phyloP scores from a whole-genome alignment of 305 asterid genomes.

The Fraxinus greggii region DNA sequence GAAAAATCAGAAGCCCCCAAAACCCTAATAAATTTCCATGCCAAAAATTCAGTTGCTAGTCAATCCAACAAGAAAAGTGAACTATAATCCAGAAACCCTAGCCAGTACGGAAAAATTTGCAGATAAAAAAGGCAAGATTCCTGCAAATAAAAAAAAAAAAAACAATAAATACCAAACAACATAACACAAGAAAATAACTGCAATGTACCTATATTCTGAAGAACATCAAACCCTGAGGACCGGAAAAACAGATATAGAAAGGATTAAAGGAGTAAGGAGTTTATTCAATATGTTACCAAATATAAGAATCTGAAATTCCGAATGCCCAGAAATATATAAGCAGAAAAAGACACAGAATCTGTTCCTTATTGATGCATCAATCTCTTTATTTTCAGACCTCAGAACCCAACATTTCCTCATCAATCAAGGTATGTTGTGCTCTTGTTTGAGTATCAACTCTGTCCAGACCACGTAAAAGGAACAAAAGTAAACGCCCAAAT shows the following conservation, averaged over 20 bases:
- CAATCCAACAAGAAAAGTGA: background rate
- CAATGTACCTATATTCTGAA: background rate
- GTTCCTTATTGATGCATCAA: constrained; percentile 21
- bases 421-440: constrained; percentile 18
- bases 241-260: background rate
- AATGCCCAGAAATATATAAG: background rate
- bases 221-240: background rate
- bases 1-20: constrained; percentile 5
- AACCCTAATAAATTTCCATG: constrained; percentile 27
- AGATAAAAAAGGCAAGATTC: background rate
- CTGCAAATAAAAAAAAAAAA: background rate
- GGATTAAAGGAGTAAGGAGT: background rate
- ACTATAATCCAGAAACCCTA: background rate
- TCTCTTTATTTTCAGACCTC: constrained; percentile 47
- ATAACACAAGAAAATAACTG: background rate
- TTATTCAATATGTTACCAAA: background rate
- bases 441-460: constrained; percentile 14
- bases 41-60: constrained; percentile 4
- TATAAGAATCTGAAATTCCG: background rate
- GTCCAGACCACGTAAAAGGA: constrained; percentile 19
- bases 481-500: background rate
- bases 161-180: background rate
- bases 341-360: constrained; percentile 24
- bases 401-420: constrained; percentile 30
- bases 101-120: background rate